Evolutionary conservation across 2,329 filamentous ascomycete species (phyloP).

Genomic region (Neopestalotiopsis sp.): DNA sequence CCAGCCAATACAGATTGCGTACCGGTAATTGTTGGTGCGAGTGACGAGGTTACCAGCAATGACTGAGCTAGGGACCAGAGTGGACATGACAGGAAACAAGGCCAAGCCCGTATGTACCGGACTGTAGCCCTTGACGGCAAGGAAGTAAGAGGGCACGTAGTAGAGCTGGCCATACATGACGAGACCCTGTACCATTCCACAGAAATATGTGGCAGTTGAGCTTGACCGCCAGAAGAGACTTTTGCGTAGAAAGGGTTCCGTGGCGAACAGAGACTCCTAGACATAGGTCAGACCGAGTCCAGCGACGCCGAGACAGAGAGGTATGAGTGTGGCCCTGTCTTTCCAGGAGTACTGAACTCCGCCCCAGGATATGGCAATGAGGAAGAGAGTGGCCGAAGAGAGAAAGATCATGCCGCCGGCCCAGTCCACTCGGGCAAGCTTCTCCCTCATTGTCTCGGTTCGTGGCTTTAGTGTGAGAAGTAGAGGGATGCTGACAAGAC

Average conservation of each 20-base stretch:
- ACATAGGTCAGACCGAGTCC: conserved; percentile 43
- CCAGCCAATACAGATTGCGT: conserved; percentile 27
- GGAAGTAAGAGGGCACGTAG: conserved; percentile 27
- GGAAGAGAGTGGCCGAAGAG: too few relatives aligned
- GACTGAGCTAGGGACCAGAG: conserved; percentile 24
- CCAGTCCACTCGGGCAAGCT: conserved; percentile 47
- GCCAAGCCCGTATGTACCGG: conserved; percentile 25
- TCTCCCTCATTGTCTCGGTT: conserved; percentile 33
- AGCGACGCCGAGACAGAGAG: conserved; percentile 47
- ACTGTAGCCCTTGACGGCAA: conserved; percentile 25
- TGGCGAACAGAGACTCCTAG: conserved; percentile 41
- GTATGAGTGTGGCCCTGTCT: conserved; percentile 44
- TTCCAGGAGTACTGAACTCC: conserved; percentile 50
- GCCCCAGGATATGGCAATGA: conserved; percentile 38
- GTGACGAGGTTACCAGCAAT: conserved; percentile 25
- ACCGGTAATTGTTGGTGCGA: conserved; percentile 24
- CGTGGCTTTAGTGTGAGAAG: conserved; percentile 44
- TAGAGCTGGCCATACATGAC: conserved; percentile 26
- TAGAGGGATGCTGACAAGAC: conserved; percentile 42
- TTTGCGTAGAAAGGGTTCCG: conserved; percentile 36
- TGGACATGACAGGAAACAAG: conserved; percentile 26
- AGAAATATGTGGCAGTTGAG: conserved; percentile 35
- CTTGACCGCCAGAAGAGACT: conserved; percentile 35
- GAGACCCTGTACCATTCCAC: conserved; percentile 39
- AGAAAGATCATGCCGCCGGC: conserved; percentile 33